Evolutionary conservation across 352 stramenopile genomes (phyloP), one percentile per base, ranked within the genome.

Genomic region (Pythium coloratum): DNA sequence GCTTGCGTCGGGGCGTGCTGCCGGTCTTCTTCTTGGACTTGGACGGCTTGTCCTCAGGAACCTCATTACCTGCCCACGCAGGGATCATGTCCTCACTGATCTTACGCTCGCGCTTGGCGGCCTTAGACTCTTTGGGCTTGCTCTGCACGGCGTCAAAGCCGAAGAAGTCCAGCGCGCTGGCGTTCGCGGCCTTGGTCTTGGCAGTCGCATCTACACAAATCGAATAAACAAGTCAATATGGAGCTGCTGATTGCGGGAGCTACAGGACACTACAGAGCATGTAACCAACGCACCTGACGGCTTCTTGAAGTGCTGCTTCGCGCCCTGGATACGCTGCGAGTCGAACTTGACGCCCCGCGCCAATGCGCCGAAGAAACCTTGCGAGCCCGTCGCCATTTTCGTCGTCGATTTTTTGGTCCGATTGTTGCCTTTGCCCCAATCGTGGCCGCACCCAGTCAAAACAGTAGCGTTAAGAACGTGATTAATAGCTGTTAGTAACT

Each of bases 161-260:
- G 64, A 94, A 94, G 67, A 94, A 94, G 63, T 94, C 85, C 47
- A 94, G 65, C 51, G 89, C 83, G 38, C 86, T 82, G 14, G 69
- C 69, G 16, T 76, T 66, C 13, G 64, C 63, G 0, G 58, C 67
- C 62, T 77, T 76, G 33, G 58, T 44, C 63, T 64, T 70, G 13
- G 69, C 42, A 59, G 40, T 46, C 30, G 54, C 26, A 53, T 62
- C 56, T 73, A 24, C 18, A 67, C 33, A 46, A n/a, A 6, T 26
- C 12, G 2, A 57, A 7, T 14, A 49, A 34, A 20, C 69, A 59
- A 69, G 50, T 67, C 30, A 47, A 53, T 62, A 51, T 16, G 8
- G 51, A 55, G 47, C 47, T 26, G 42, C 62, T 3, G 32, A 42
- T 24, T 58, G 44, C 20, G 30, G 12, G 32, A 62, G 9, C 49